These are phyloP conservation scores for Amauroascus verrucosus DNA, from an alignment of 2,329 filamentous ascomycete genomes.

Conservation along the genomic window DNA sequence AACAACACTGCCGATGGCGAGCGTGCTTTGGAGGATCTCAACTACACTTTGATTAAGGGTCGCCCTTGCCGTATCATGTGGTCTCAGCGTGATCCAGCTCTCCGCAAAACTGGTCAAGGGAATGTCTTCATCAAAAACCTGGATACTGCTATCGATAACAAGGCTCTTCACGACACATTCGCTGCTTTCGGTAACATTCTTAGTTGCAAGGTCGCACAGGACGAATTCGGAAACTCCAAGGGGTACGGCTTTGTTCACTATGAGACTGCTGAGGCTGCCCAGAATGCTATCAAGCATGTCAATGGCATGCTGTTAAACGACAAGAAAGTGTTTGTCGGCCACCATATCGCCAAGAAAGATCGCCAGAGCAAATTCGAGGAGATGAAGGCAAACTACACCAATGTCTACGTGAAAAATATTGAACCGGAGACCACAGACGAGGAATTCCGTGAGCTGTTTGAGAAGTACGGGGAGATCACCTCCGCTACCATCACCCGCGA, in stretches of 20 bases:
- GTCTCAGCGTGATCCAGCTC: conserved; percentile 97
- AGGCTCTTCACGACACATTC: conserved; percentile 98
- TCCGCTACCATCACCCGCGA: conserved; percentile 90
- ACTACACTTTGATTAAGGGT: conserved; percentile 99
- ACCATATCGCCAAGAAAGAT: conserved; percentile 99
- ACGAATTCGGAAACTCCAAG: conserved; percentile 93
- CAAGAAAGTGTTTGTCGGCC: conserved; percentile 99
- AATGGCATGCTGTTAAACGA: conserved; percentile 99
- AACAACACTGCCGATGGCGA: conserved; percentile 94
- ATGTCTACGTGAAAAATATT: conserved; percentile 99
- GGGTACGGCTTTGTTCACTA: conserved; percentile 99
- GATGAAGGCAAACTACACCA: conserved; percentile 99
- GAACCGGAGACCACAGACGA: conserved; percentile 75
- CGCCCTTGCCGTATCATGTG: conserved; percentile 99
- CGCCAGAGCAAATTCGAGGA: conserved; percentile 99
- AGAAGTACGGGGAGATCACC: conserved; percentile 86
- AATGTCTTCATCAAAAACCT: conserved; percentile 99
- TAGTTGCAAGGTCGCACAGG: conserved; percentile 98
- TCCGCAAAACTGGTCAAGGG: conserved; percentile 97
- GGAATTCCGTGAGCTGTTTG: conserved; percentile 87
- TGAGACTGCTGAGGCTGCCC: conserved; percentile 95
- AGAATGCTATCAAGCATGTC: conserved; percentile 96
- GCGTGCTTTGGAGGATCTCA: conserved; percentile 96
- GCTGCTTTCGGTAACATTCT: conserved; percentile 98
- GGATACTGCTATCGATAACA: conserved; percentile 98